Evolutionary conservation across 805 yeast genomes (phyloP).

Genomic region (Yarrowia sp.): DNA sequence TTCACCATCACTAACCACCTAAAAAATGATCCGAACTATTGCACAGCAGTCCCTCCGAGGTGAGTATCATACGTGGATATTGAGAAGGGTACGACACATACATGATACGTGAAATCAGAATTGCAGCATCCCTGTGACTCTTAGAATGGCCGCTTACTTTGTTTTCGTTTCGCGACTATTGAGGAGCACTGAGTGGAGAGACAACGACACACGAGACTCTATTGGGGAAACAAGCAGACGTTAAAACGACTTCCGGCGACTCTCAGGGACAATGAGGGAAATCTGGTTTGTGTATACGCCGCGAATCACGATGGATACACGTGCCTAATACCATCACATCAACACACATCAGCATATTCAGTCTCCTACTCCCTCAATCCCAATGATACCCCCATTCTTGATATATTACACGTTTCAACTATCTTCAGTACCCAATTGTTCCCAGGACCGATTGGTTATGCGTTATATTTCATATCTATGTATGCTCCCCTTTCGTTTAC

Average conservation of each 20-base stretch:
- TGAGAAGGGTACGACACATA: background rate
- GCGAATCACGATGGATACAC: background rate
- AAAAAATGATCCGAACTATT: slow-evolving; percentile 24
- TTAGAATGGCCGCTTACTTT: background rate
- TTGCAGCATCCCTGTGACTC: background rate
- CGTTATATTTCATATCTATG: background rate
- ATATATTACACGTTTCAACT: background rate
- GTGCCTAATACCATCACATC: background rate
- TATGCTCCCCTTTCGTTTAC: background rate
- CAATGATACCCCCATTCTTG: background rate
- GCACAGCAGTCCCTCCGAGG: slow-evolving; percentile 26
- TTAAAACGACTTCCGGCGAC: background rate
- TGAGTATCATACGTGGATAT: background rate
- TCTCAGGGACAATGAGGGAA: background rate
- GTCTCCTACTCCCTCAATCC: no score
- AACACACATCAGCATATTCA: background rate
- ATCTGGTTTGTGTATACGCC: background rate
- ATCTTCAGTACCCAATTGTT: background rate
- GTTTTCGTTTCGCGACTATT: background rate
- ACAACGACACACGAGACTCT: background rate
- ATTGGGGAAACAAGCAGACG: background rate
- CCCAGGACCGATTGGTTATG: no score
- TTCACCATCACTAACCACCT: slow-evolving; percentile 11
- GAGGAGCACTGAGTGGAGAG: background rate
- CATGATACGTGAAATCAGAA: background rate